A percentile compares a stretch with the other conserved stretches of the same genome.
phyloP scores from a whole-genome alignment of 1,284 basidiomycete genomes.

The Ceratobasidium sp. region DNA sequence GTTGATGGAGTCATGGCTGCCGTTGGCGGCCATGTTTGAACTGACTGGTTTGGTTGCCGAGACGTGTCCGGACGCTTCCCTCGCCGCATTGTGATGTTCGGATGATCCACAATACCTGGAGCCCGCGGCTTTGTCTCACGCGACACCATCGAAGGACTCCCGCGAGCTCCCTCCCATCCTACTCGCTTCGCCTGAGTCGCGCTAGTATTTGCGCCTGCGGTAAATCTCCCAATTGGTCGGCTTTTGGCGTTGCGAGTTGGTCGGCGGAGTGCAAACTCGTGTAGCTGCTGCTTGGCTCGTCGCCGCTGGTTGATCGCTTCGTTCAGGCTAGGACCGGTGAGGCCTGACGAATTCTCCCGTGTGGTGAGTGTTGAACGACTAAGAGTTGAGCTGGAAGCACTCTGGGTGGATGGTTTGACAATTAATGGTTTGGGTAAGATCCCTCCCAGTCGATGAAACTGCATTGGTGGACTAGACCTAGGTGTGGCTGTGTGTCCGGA shows the following conservation, averaged over 20 bases:
- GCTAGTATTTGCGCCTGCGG: background rate
- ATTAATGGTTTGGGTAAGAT: slow-evolving; percentile 37
- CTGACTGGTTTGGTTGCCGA: background rate
- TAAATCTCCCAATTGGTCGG: slow-evolving; percentile 2
- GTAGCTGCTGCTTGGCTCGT: slow-evolving; percentile 34
- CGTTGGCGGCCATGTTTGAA: background rate
- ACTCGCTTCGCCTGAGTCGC: background rate
- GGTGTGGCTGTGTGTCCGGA: background rate
- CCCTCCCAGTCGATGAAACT: slow-evolving; percentile 16
- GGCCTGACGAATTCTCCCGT: background rate
- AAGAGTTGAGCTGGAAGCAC: slow-evolving; percentile 10
- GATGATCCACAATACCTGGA: slow-evolving; percentile 16
- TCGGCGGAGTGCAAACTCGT: slow-evolving; percentile 35
- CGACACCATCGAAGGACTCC: slow-evolving; percentile 20
- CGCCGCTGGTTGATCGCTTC: slow-evolving; percentile 36
- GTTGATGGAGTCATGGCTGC: slow-evolving; percentile 3
- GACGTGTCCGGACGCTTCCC: slow-evolving; percentile 13
- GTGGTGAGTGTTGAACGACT: slow-evolving; percentile 20
- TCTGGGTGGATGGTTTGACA: slow-evolving; percentile 28
- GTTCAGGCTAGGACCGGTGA: slow-evolving; percentile 31
- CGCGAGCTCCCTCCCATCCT: slow-evolving; percentile 37
- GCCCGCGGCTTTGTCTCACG: slow-evolving; percentile 28
- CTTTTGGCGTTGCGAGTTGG: slow-evolving; percentile 26
- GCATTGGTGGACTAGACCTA: background rate
- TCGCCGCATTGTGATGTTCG: slow-evolving; percentile 30